Base-by-base conservation (phyloP, 2,329 filamentous ascomycete genomes). In the Fusarium mangiferae region DNA sequence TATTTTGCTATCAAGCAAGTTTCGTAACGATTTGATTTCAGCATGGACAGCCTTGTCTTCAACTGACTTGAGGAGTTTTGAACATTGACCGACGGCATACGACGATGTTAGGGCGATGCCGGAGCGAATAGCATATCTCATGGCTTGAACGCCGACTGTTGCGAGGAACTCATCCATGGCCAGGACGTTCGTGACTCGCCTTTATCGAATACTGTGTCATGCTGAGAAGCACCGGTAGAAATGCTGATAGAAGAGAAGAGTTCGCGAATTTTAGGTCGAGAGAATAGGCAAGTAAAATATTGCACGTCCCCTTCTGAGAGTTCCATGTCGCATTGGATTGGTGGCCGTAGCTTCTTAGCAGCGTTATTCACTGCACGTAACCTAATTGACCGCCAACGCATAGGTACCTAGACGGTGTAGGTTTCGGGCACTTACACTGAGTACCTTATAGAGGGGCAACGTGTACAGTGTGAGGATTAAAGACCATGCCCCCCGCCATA, bases 71-170 rank as follows among this genome's bases (percentile, higher is more conserved):
- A 98, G 85, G 18, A 98, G 85, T 46, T 93, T 90, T 3, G 92
- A 90, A 65, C 93, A 95, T 82, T 98, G 94, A 66, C 90, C 90
- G 72, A 98, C 87, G n/a, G 95, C 94, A 84, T 95, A 97, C 44
- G 88, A 90, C 59, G 94, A 94, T 5, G 95, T 98, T 74, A 98
- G 89, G 55, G 93, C 91, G 75, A 98, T 92, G 56, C 95, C 95
- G 24, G 94, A 95, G 56, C 93, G 88, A 78, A 98, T 95, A 80
- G 95, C 95, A 89, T 96, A 97, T 84, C 94, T 97, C 88, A 97
- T 92, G 56, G 94, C 94, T 84, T 97, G 94, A 55, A 85, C 82
- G 70, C 88, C 88, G 66, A 90, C 80, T 49, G 83, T 82, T 56
- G 85, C 79, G 65, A 90, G 82, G 70, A 90, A 86, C 61, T 87